Percentiles rank a stretch among this genome's conserved stretches.
Conservation (phyloP, 768 basidiomycete genomes). For the Lyophyllum atratum region DNA sequence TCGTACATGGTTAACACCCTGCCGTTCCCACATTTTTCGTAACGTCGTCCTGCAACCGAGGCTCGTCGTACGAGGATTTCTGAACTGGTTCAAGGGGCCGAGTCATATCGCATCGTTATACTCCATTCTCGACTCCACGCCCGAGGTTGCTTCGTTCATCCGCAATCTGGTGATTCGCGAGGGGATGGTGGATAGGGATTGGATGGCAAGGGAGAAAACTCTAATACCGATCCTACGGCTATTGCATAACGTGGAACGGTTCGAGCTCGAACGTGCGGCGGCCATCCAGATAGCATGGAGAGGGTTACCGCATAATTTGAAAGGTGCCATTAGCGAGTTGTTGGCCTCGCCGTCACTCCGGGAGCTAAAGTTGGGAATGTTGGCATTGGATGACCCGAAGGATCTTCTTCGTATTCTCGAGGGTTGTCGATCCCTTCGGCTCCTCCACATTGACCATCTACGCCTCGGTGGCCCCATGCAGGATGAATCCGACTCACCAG, state of each 20-base stretch:
- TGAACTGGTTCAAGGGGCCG: not conserved
- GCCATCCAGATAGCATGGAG: conserved; percentile 24
- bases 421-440: conserved; percentile 17
- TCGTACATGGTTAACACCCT: conserved; percentile 25
- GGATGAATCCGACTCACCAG: not conserved
- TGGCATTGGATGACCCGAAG: conserved; percentile 16
- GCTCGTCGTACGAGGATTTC: not conserved
- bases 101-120: not conserved
- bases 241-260: conserved; percentile 21
- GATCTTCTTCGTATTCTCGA: conserved; percentile 18
- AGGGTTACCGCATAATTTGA: conserved; percentile 14
- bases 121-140: not conserved
- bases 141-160: not conserved
- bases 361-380: conserved; percentile 21
- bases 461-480: not conserved
- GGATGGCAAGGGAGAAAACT: not conserved
- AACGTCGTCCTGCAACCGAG: conserved; percentile 7
- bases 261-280: conserved; percentile 23
- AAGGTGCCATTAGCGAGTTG: conserved; percentile 17
- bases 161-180: not conserved
- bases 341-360: conserved; percentile 19
- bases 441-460: conserved; percentile 24
- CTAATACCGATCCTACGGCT: conserved; percentile 19
- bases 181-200: not conserved
- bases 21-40: conserved; percentile 27